These are phyloP conservation scores for Trichoderma atrobrunneum DNA, from an alignment of 2,329 filamentous ascomycete genomes.

Conservation along the genomic window DNA sequence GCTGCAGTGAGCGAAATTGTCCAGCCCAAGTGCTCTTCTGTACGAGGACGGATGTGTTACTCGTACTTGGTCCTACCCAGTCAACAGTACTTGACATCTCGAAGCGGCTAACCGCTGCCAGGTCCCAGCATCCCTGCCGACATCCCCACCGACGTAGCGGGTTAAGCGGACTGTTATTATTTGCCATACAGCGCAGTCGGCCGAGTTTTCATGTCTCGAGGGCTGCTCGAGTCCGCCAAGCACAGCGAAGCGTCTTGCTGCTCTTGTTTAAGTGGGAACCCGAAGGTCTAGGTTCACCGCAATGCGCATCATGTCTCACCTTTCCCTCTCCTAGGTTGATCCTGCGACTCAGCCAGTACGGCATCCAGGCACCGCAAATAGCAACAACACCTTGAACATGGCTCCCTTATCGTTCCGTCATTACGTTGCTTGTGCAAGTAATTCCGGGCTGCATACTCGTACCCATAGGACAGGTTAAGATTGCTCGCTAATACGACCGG, in stretches of 20 bases:
- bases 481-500: not conserved
- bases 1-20: not conserved
- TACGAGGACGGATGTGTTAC: not conserved
- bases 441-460: not conserved
- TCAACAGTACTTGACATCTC: not conserved
- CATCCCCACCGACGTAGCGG: constrained; percentile 4
- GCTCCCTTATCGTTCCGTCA: not conserved
- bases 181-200: constrained; percentile 1
- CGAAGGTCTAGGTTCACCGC: not conserved
- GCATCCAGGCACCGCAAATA: not conserved
- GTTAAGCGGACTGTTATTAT: constrained; percentile 8
- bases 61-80: not conserved
- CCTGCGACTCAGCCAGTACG: not conserved
- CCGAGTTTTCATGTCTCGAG: not conserved
- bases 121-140: constrained; percentile 14
- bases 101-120: constrained; percentile 19
- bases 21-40: not conserved
- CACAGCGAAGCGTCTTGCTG: not conserved
- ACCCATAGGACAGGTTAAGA: not conserved
- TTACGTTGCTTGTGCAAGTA: not conserved
- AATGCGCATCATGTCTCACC: constrained; percentile 14
- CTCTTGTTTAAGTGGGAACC: not conserved
- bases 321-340: not conserved
- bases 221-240: not conserved
- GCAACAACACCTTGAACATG: not conserved